Conservation (phyloP, 495 filamentous ascomycete genomes). For the Trichoderma parareesei region DNA sequence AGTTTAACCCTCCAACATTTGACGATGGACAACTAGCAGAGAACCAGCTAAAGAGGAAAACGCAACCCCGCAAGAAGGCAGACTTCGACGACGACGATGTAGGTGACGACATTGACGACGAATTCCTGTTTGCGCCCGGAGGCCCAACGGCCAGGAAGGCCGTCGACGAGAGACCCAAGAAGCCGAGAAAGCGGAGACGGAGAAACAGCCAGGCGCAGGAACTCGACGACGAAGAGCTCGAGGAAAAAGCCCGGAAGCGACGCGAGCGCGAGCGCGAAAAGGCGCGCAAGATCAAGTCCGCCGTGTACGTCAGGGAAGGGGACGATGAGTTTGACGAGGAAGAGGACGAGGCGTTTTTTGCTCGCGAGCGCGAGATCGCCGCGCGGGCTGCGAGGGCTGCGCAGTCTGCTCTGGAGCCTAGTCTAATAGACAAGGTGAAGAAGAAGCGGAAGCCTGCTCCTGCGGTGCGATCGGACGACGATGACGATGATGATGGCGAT, state of each 20-base stretch:
- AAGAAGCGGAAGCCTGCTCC: slow-evolving; percentile 22
- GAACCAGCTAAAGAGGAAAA: slow-evolving; percentile 66
- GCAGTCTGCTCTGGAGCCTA: neutral
- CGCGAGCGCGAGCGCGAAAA: slow-evolving; percentile 55
- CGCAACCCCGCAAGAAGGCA: slow-evolving; percentile 38
- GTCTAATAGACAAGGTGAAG: neutral
- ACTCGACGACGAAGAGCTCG: slow-evolving; percentile 28
- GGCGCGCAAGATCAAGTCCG: slow-evolving; percentile 71
- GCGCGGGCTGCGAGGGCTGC: slow-evolving; percentile 7
- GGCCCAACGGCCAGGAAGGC: slow-evolving; percentile 49
- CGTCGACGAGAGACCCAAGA: slow-evolving; percentile 40
- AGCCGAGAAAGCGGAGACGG: slow-evolving; percentile 33
- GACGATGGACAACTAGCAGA: slow-evolving; percentile 63
- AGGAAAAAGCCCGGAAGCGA: slow-evolving; percentile 40
- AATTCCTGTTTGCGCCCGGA: slow-evolving; percentile 58
- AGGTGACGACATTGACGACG: slow-evolving; percentile 47
- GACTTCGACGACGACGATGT: slow-evolving; percentile 56
- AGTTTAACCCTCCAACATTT: slow-evolving; percentile 63
- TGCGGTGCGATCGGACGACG: slow-evolving; percentile 19
- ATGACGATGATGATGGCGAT: slow-evolving; percentile 22
- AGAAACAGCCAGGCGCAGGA: slow-evolving; percentile 38
- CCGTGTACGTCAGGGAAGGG: slow-evolving; percentile 66
- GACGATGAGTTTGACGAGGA: slow-evolving; percentile 72
- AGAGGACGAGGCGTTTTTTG: slow-evolving; percentile 63
- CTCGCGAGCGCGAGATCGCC: slow-evolving; percentile 45